Base-by-base conservation (phyloP, 2,329 filamentous ascomycete genomes). In the Fusarium sp. region DNA sequence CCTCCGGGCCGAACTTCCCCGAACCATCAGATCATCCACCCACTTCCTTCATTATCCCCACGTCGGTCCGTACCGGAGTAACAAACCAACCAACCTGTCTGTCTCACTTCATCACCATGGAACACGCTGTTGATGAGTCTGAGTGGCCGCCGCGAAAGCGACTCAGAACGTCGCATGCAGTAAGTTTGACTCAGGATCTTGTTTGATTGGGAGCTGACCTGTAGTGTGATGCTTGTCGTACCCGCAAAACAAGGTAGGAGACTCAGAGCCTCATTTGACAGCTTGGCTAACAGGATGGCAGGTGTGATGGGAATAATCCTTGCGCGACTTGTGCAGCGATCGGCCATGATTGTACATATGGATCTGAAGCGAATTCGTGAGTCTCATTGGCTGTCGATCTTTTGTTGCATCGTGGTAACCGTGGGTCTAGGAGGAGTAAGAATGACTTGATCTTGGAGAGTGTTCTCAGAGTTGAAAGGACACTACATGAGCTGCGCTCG, bases 401-500 rank as follows among this genome's bases (percentile, higher is more conserved):
- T 1, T 2, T 7, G 2, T 11, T 53, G 41, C 27, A 58, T 24
- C 15, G 10, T 40, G 27, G 53, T 74, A 62, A 72, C 52, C 3
- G 47, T 27, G 6, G 2, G 32, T 8, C 10, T 13, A 84, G 81
- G 47, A 79, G 84, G 62, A 84, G 84, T 30, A 86, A 86, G 70
- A 85, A 81, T 45, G 85, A 86, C 61, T 75, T 86, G 48, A 85
- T 86, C 24, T 79, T 86, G 5, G 84, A 86, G 61, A 83, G 84
- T 8, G 83, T 85, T 5, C 70, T 86, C 3, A 78, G 84, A 16
- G 81, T 86, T 22, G 85, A 86, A 67, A 81, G 77, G 53, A 77
- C 82, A 13, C 77, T 86, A 7, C 79, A 83, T 22, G 82, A 85
- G 60, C 79, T 86, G 65, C 82, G 81, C 54, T 75, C 79, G 24